These are phyloP conservation scores for Colletotrichum melonis DNA, from an alignment of 2,329 filamentous ascomycete genomes.

Conservation along the genomic window DNA sequence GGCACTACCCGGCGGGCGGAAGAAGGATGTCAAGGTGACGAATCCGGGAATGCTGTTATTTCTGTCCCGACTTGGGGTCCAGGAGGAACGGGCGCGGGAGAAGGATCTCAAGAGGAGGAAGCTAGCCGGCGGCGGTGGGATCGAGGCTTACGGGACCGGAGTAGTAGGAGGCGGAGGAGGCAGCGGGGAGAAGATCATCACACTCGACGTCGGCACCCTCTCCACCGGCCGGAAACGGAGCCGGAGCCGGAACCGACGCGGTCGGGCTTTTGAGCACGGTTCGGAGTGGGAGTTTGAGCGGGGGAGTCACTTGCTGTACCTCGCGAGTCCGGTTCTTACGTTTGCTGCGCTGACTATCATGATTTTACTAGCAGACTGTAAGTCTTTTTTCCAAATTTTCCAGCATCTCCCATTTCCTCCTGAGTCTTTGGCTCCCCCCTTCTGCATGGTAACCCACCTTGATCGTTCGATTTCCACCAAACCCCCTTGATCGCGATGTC, in stretches of 20 bases:
- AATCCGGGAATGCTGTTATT: conserved; percentile 56
- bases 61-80: background rate
- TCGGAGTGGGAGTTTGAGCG: conserved; percentile 53
- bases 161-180: background rate
- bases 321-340: conserved; percentile 60
- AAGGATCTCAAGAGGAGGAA: conserved; percentile 43
- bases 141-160: conserved; percentile 7
- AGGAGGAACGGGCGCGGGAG: conserved; percentile 46
- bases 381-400: conserved; percentile 39
- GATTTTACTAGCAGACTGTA: conserved; percentile 59
- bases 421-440: background rate
- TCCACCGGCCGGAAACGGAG: conserved; percentile 29
- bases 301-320: conserved; percentile 61
- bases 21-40: conserved; percentile 10
- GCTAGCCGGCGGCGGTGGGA: conserved; percentile 23
- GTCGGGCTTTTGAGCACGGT: conserved; percentile 41
- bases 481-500: background rate
- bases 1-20: conserved; percentile 4
- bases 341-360: conserved; percentile 55
- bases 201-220: conserved; percentile 41
- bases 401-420: too few relatives aligned
- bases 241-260: conserved; percentile 20
- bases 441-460: too few relatives aligned
- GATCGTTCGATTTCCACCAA: background rate
- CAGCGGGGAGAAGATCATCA: conserved; percentile 1